These are phyloP conservation scores for Physaria fendleri DNA, from an alignment of 345 rosid species.

Conservation along the genomic window DNA sequence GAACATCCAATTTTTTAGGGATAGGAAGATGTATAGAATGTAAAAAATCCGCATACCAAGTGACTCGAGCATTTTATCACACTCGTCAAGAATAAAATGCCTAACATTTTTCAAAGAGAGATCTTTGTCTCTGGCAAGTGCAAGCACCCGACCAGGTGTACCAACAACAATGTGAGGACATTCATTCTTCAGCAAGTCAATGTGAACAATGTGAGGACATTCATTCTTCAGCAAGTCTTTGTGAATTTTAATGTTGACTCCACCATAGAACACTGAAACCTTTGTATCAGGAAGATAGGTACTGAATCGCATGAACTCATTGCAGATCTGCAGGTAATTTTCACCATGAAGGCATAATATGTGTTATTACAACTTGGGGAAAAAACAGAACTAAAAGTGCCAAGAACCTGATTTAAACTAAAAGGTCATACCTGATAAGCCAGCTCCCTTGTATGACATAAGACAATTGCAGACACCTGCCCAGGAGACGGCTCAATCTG, in stretches of 20 bases:
- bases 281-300: conserved; percentile 84
- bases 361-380: background rate
- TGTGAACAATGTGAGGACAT: conserved; percentile 97
- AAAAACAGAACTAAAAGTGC: background rate
- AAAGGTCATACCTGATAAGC: conserved; percentile 72
- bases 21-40: background rate
- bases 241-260: conserved; percentile 86
- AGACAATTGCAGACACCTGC: conserved; percentile 86
- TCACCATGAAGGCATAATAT: background rate
- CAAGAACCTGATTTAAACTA: background rate
- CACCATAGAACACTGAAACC: conserved; percentile 95
- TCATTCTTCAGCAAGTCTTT: conserved; percentile 92
- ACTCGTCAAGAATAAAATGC: conserved; percentile 98
- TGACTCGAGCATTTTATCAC: conserved; percentile 99
- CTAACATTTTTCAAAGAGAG: conserved; percentile 97
- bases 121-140: conserved; percentile 82
- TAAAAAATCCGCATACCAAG: conserved; percentile 45
- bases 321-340: conserved; percentile 59
- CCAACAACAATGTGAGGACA: conserved; percentile 99
- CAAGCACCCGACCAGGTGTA: conserved; percentile 93
- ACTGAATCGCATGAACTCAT: conserved; percentile 96
- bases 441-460: conserved; percentile 93
- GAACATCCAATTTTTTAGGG: background rate
- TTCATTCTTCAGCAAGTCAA: conserved; percentile 87
- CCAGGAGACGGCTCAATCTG: conserved; percentile 91